phyloP scores from a whole-genome alignment of 2,329 filamentous ascomycete species.

The Stromatinia cepivora region DNA sequence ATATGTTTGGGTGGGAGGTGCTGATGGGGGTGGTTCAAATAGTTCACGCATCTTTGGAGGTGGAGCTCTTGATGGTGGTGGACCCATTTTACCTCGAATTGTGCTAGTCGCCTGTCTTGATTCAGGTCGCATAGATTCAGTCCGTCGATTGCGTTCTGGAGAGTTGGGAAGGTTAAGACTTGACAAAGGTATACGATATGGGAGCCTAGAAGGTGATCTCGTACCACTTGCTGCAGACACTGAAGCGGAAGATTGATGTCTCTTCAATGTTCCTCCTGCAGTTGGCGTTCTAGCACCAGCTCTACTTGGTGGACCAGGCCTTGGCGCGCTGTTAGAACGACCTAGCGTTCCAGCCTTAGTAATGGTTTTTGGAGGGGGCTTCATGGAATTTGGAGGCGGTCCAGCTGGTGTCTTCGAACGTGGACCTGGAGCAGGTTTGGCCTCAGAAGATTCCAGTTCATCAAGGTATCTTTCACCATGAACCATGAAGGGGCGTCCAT shows the following conservation, averaged over 20 bases:
- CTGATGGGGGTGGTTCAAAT: conserved; percentile 51
- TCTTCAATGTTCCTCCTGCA: conserved; percentile 41
- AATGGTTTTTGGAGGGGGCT: conserved; percentile 24
- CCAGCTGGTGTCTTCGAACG: conserved; percentile 75
- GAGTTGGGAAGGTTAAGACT: conserved; percentile 75
- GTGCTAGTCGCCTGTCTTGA: conserved; percentile 41
- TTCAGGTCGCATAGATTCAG: conserved; percentile 27
- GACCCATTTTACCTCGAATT: conserved; percentile 48
- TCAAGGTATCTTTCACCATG: conserved; percentile 91
- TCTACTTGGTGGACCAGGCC: conserved; percentile 36
- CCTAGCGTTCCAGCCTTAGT: conserved; percentile 36
- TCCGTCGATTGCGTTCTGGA: conserved; percentile 61
- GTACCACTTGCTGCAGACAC: conserved; percentile 26
- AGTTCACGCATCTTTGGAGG: conserved; percentile 94
- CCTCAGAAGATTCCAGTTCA: conserved; percentile 65
- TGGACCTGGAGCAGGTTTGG: conserved; percentile 59
- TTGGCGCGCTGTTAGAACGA: conserved; percentile 36
- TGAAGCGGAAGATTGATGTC: conserved; percentile 35
- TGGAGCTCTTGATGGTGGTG: conserved; percentile 62
- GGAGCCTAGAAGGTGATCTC: conserved; percentile 67
- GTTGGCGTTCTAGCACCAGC: conserved; percentile 55
- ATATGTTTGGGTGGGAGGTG: conserved; percentile 53
- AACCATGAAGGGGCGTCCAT: conserved; percentile 88
- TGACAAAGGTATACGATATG: conserved; percentile 67
- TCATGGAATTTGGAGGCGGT: conserved; percentile 50